A percentile compares a stretch with the other conserved stretches of the same genome.
phyloP scores from a whole-genome alignment of 139 green algal genomes.

The Chlorella sorokiniana region DNA sequence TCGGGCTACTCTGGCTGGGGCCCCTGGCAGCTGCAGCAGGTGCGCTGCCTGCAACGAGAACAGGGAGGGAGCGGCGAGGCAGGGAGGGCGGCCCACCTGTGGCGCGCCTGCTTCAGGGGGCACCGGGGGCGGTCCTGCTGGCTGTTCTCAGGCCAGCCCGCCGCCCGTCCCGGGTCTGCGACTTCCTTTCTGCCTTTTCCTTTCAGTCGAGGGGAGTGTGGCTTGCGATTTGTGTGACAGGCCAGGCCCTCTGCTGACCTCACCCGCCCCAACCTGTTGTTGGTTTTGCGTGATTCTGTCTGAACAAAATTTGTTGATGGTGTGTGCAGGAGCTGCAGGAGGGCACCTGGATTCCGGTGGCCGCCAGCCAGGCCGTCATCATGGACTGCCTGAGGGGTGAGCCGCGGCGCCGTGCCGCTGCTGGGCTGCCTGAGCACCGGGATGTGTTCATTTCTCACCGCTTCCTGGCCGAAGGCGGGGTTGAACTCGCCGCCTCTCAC shows the following conservation, averaged over 20 bases:
- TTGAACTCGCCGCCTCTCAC: neutral
- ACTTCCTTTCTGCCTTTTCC: too few species aligned
- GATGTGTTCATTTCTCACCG: too few species aligned
- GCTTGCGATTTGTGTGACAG: too few species aligned
- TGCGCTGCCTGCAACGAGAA: neutral
- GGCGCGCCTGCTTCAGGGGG: too few species aligned
- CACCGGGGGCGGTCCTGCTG: too few species aligned
- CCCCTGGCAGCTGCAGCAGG: slow-evolving; percentile 39
- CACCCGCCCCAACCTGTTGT: too few species aligned
- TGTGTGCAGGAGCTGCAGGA: slow-evolving; percentile 10
- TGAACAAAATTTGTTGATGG: neutral
- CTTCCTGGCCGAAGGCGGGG: neutral
- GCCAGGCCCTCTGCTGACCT: too few species aligned
- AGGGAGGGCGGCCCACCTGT: too few species aligned
- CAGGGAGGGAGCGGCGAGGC: neutral
- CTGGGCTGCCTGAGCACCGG: too few species aligned
- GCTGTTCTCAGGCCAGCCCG: too few species aligned
- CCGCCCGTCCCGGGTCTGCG: too few species aligned
- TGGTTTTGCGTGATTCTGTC: neutral
- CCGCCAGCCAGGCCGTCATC: slow-evolving; percentile 25
- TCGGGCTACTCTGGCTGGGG: slow-evolving; percentile 46
- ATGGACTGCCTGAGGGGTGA: slow-evolving; percentile 33
- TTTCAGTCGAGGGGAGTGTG: too few species aligned
- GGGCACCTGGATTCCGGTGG: slow-evolving; percentile 23
- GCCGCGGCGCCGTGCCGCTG: neutral